Percentiles rank a stretch among this genome's conserved stretches.
Conservation (phyloP, 192 early-diverging fungal genomes). For the Diversispora epigaea region DNA sequence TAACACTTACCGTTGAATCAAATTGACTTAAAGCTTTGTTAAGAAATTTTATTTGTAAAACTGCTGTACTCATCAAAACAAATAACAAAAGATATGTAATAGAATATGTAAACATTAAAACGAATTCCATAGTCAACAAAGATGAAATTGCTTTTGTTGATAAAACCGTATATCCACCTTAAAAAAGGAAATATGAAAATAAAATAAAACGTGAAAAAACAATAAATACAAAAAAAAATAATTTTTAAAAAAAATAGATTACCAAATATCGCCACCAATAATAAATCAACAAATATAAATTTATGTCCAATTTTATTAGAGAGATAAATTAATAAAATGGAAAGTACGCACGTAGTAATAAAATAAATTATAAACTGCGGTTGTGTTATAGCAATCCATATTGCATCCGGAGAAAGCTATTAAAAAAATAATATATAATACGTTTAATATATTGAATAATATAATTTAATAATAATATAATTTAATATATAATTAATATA, state of each 20-base stretch:
- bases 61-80: constrained; percentile 59
- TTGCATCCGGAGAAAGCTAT: constrained; percentile 49
- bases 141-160: constrained; percentile 70
- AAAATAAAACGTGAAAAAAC: not conserved
- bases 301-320: constrained; percentile 51
- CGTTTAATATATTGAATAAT: not conserved
- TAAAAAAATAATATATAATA: constrained; percentile 17
- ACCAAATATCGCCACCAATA: constrained; percentile 69
- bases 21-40: constrained; percentile 67
- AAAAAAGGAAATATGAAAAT: not conserved
- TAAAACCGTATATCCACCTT: constrained; percentile 72
- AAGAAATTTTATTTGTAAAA: constrained; percentile 64
- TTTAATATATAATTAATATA: not conserved
- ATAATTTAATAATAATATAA: not conserved
- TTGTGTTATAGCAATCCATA: constrained; percentile 52
- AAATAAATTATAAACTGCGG: constrained; percentile 58
- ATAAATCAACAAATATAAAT: constrained; percentile 64
- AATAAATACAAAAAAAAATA: not conserved
- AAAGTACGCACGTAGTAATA: constrained; percentile 38
- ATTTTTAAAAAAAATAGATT: constrained; percentile 29
- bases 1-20: constrained; percentile 52
- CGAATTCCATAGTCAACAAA: constrained; percentile 59
- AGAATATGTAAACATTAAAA: constrained; percentile 63
- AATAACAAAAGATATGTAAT: constrained; percentile 64
- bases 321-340: constrained; percentile 40